Percentiles rank a stretch among this genome's conserved stretches.
Conservation (phyloP, 495 filamentous ascomycete species). For the Penicillium subrubescens region DNA sequence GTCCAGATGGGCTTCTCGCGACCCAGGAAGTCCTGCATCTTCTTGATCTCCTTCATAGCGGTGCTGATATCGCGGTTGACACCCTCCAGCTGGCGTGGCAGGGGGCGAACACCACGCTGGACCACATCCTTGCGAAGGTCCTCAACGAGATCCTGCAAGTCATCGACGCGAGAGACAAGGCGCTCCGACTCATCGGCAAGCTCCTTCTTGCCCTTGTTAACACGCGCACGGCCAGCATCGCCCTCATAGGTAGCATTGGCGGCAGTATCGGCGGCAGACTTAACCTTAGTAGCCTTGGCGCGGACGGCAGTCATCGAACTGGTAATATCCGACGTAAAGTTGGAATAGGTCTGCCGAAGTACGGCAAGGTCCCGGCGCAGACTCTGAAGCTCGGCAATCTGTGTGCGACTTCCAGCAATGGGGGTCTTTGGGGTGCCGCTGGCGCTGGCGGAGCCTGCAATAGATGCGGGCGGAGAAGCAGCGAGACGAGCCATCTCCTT, state of each 20-base stretch:
- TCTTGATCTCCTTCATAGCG: slow-evolving; percentile 85
- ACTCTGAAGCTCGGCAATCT: slow-evolving; percentile 75
- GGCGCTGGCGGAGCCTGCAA: slow-evolving; percentile 26
- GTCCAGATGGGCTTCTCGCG: slow-evolving; percentile 94
- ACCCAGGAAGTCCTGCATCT: slow-evolving; percentile 89
- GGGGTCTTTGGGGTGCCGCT: slow-evolving; percentile 19
- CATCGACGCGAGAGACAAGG: slow-evolving; percentile 88
- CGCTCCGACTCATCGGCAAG: slow-evolving; percentile 83
- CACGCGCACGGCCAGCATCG: slow-evolving; percentile 77
- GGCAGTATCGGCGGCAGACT: slow-evolving; percentile 69
- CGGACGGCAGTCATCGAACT: slow-evolving; percentile 82
- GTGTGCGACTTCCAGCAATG: slow-evolving; percentile 47
- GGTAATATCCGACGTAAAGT: slow-evolving; percentile 84
- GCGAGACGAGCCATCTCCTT: slow-evolving; percentile 87
- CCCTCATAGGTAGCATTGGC: slow-evolving; percentile 64
- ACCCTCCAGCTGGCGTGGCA: slow-evolving; percentile 85
- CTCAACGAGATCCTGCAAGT: slow-evolving; percentile 93
- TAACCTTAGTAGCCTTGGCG: slow-evolving; percentile 77
- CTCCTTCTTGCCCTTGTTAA: slow-evolving; percentile 80
- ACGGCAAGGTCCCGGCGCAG: slow-evolving; percentile 90
- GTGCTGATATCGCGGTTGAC: slow-evolving; percentile 84
- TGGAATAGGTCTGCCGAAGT: slow-evolving; percentile 88
- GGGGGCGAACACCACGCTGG: slow-evolving; percentile 83
- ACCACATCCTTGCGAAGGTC: slow-evolving; percentile 98
- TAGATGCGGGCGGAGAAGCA: slow-evolving; percentile 57